Base-by-base conservation (phyloP, 2,329 filamentous ascomycete species). In the Chaetomium sp. region DNA sequence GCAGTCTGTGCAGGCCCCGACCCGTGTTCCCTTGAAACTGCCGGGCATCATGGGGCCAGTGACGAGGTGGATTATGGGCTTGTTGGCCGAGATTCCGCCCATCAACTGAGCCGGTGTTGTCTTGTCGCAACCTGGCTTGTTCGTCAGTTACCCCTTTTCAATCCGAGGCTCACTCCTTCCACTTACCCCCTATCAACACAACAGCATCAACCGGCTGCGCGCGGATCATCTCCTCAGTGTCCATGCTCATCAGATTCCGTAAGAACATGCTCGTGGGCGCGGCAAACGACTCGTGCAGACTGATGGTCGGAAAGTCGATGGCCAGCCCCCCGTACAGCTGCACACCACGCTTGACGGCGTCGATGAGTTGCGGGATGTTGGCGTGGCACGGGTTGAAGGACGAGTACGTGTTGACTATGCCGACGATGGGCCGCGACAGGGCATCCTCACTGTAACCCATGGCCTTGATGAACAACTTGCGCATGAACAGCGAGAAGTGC, bases 1-100 rank as follows among this genome's bases (percentile, higher is more conserved):
- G 56, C 86, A 90, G 62, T 90, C 87, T 0, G 87, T 90, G 59
- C 87, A 90, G 5, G 87, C 87, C 1, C 87, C 86, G 1, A 90
- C 79, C 0, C 86, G 72, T 1, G 76, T 73, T 0, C 86, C 86
- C 10, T 77, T 74, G 59, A 86, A 79, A 41, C 80, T 87, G 0
- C 86, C 87, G 0, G 86, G 85, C 80, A 89, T 83, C 85, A 90
- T 89, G 0, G 87, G 86, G 0, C 86, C 86, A 0, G 86, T 89
- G 0, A 88, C 79, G 0, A 89, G 72, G 32, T 84, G 85, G 1
- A 89, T 65, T 1, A 87, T 77, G 0, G 86, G 85, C 64, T 88
- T 89, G 60, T 89, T 87, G 0, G 86, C 86, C 0, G 85, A 88
- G 12, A 89, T 85, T 0, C 81, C 86, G 1, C 86, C 87, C 87